Evolutionary conservation across 2,329 filamentous ascomycete species (phyloP), one percentile per base, ranked within the genome.

Genomic region (Botrytis sinoallii): DNA sequence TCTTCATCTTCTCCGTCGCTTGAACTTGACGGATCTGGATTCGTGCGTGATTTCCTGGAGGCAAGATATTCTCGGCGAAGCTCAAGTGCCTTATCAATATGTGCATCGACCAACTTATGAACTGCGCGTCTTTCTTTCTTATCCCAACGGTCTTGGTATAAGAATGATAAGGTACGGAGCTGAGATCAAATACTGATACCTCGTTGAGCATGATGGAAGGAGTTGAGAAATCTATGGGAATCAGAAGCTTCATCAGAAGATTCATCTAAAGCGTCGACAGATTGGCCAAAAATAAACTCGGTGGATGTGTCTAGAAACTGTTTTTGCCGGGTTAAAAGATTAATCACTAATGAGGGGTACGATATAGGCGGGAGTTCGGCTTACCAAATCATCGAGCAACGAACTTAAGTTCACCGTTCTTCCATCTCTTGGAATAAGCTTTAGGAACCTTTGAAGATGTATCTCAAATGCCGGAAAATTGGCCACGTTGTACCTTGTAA

Each of bases 381-480:
- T 40, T 32, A 70, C 40, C 22, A 60, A 22, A 12, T 44, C n/a
- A 22, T 70, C 14, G 1, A 70, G 25, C 14, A 69, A 32, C 1
- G 52, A n/a, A 7, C 22, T 44, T 0, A 70, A 4, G 29, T 70
- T 52, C 25, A 44, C 85, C 3, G 25, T 70, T 16, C 8, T 46
- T 16, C 70, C 69, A 65, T 75, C 71, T 6, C 29, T 55, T 16
- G 60, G 48, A 22, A 74, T 29, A 22, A 52, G 10, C 8, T 25
- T 20, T 7, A 75, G 48, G n/a, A 75, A 57, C 18, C 60, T 55
- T 2, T 71, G 40, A 25, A 73, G 32, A 80, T 94, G 91, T 35
- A 85, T 84, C 79, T 94, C 91, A 75, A 93, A 90, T 71, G 90
- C 88, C 44, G 88, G 85, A 38, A 95, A 84, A 79, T 95, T 91